These are phyloP conservation scores for Oryza meridionalis DNA, from an alignment of 176 grass and related monocot genomes.

Conservation along the genomic window DNA sequence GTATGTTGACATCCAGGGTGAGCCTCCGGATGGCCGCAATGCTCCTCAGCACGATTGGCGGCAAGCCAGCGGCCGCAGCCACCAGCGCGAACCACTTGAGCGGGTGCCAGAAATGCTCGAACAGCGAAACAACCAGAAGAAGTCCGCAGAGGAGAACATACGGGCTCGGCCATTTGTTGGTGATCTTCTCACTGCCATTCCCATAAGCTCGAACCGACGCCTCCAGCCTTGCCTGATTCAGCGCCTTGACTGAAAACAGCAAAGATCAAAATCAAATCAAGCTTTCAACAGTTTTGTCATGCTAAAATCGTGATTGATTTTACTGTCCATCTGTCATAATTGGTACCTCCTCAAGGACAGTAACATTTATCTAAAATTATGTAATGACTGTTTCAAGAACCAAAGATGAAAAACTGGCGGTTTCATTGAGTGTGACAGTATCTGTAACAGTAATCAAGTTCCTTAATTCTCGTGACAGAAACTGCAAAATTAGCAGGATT, in stretches of 20 bases:
- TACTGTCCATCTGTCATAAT: too few species aligned
- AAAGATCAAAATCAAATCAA: not conserved
- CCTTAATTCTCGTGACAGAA: not conserved
- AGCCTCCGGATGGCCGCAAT: slow-evolving; percentile 58
- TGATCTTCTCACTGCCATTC: slow-evolving; percentile 37
- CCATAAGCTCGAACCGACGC: slow-evolving; percentile 78
- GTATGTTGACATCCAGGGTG: slow-evolving; percentile 93
- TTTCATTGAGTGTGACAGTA: not conserved
- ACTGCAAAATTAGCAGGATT: not conserved
- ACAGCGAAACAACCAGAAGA: slow-evolving; percentile 68
- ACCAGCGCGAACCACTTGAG: slow-evolving; percentile 77
- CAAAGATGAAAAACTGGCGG: not conserved
- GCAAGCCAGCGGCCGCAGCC: slow-evolving; percentile 49
- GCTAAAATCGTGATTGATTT: too few species aligned
- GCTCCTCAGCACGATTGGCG: slow-evolving; percentile 55
- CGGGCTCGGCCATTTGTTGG: slow-evolving; percentile 86
- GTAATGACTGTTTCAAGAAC: not conserved
- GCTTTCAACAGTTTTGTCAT: not conserved
- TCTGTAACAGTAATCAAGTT: too few species aligned
- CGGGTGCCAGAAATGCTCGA: slow-evolving; percentile 77
- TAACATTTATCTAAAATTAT: not conserved
- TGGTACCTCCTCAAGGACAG: too few species aligned
- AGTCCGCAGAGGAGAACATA: slow-evolving; percentile 64
- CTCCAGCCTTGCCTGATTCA: slow-evolving; percentile 87
- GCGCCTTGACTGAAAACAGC: slow-evolving; percentile 63